Conservation (phyloP, 140 eudicot genomes). For the Bidens hawaiensis region DNA sequence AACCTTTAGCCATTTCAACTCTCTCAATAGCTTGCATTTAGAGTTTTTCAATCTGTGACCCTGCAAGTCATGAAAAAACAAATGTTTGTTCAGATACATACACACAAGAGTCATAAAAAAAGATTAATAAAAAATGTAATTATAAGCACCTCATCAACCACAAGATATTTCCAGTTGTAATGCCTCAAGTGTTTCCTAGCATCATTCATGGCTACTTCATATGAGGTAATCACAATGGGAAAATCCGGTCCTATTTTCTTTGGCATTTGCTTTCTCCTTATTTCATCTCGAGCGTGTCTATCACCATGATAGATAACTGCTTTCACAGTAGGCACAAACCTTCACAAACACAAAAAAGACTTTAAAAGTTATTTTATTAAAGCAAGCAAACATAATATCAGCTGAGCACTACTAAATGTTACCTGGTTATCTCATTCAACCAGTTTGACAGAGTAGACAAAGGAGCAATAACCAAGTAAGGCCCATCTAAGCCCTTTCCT, state of each 20-base stretch:
- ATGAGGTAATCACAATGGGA: conserved; percentile 84
- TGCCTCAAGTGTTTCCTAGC: conserved; percentile 67
- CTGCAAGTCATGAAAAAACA: conserved; percentile 33
- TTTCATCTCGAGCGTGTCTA: conserved; percentile 50
- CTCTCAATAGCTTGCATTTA: conserved; percentile 72
- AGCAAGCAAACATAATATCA: background rate
- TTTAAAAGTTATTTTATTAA: background rate
- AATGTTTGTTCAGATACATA: background rate
- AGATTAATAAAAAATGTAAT: background rate
- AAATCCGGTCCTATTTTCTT: conserved; percentile 65
- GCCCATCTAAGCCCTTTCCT: conserved; percentile 96
- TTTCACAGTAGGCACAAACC: conserved; percentile 78
- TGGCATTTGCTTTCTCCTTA: conserved; percentile 84
- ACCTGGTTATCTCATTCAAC: conserved; percentile 86
- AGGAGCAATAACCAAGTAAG: conserved; percentile 93
- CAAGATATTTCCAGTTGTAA: conserved; percentile 87
- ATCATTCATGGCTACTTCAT: conserved; percentile 81
- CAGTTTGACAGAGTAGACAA: conserved; percentile 95
- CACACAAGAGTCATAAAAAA: too few relatives aligned
- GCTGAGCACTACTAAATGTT: background rate
- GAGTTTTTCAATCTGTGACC: conserved; percentile 94
- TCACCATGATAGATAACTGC: conserved; percentile 84
- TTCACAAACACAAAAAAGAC: conserved; percentile 22
- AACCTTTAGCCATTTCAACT: conserved; percentile 51
- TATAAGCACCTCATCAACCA: conserved; percentile 84